Evolutionary conservation across 495 filamentous ascomycete species (phyloP).

Genomic region (Lasiosphaeria miniovina): DNA sequence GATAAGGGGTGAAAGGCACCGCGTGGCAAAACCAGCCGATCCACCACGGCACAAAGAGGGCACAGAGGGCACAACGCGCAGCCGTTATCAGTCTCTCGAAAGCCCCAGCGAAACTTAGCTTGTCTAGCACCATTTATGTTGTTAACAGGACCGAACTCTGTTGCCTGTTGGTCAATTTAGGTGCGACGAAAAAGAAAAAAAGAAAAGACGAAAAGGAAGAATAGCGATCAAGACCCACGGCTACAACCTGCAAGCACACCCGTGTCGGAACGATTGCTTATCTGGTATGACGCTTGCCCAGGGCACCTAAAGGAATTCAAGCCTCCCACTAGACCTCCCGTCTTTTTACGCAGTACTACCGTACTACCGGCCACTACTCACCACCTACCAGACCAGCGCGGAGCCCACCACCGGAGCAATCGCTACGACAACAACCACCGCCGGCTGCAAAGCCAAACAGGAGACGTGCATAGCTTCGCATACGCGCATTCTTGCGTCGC

Average conservation of each 20-base stretch:
- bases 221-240: constrained; percentile 8
- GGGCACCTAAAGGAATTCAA: constrained; percentile 22
- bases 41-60: background rate
- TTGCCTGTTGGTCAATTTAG: background rate
- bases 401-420: constrained; percentile 10
- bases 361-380: background rate
- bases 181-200: background rate
- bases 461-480: constrained; percentile 13
- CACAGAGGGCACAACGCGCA: background rate
- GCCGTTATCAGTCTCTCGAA: background rate
- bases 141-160: background rate
- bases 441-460: constrained; percentile 6
- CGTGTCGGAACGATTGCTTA: constrained; percentile 22
- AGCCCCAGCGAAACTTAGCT: background rate
- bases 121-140: constrained; percentile 7
- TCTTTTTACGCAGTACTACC: constrained; percentile 21
- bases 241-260: constrained; percentile 1
- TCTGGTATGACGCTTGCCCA: constrained; percentile 34
- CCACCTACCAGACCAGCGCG: constrained; percentile 11
- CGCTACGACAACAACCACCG: constrained; percentile 4
- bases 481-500: constrained; percentile 2
- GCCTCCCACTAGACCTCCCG: constrained; percentile 19
- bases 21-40: background rate
- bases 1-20: background rate
- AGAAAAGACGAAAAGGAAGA: constrained; percentile 6